A percentile compares a stretch with the other conserved stretches of the same genome.
phyloP scores from a whole-genome alignment of 495 filamentous ascomycete genomes.

The Letharia columbiana region DNA sequence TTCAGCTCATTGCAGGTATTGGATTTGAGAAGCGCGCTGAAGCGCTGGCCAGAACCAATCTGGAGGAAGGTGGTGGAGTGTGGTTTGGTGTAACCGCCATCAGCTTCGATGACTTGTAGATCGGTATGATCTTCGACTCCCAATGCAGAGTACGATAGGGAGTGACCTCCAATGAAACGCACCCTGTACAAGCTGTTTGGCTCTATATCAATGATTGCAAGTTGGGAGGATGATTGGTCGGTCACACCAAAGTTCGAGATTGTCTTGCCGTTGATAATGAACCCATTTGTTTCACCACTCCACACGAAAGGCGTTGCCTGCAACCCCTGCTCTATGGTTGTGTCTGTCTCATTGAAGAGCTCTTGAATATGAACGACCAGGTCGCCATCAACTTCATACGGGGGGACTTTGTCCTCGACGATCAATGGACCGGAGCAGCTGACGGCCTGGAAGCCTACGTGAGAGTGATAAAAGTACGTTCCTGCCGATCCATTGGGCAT shows the following conservation, averaged over 20 bases:
- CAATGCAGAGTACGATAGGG: background rate
- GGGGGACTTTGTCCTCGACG: background rate
- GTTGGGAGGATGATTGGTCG: background rate
- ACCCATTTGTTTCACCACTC: constrained; percentile 1
- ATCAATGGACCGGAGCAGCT: constrained; percentile 4
- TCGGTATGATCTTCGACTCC: background rate
- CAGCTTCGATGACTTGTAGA: constrained; percentile 3
- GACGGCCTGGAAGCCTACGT: background rate
- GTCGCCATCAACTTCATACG: background rate
- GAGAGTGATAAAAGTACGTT: constrained; percentile 1
- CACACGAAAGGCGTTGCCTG: background rate
- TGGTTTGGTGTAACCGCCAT: background rate
- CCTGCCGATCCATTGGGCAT: constrained; percentile 6
- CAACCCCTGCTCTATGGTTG: constrained; percentile 2
- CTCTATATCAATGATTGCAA: constrained; percentile 1
- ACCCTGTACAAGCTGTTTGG: constrained; percentile 1
- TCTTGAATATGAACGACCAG: background rate
- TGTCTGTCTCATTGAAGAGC: constrained; percentile 1
- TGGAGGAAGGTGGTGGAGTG: background rate
- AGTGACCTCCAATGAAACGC: background rate
- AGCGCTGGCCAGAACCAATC: constrained; percentile 1
- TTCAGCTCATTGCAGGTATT: background rate
- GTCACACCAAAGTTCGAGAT: constrained; percentile 5
- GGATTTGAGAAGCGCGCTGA: constrained; percentile 1
- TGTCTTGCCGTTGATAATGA: background rate